These are phyloP conservation scores for Saccharomycopsis sp. DNA, from an alignment of 805 yeast species.

Conservation along the genomic window DNA sequence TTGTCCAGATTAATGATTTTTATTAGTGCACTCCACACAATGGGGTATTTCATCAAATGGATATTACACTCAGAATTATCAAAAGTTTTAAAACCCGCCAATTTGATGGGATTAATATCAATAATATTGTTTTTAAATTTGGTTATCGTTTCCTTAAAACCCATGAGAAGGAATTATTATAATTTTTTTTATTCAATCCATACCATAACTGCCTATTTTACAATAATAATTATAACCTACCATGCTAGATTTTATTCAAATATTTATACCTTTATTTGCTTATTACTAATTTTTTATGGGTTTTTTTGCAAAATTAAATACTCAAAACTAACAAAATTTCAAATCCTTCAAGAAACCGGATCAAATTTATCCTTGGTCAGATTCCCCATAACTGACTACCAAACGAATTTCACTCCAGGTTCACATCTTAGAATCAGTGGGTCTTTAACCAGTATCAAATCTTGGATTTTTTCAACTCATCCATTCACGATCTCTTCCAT, in stretches of 20 bases:
- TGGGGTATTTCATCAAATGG: slow-evolving; percentile 46
- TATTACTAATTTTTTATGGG: slow-evolving; percentile 28
- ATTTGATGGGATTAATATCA: slow-evolving; percentile 43
- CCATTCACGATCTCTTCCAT: slow-evolving; percentile 53
- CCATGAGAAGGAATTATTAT: slow-evolving; percentile 41
- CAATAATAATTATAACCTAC: slow-evolving; percentile 35
- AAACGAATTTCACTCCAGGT: slow-evolving; percentile 33
- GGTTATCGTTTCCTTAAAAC: slow-evolving; percentile 35
- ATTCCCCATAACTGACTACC: slow-evolving; percentile 1
- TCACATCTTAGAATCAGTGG: slow-evolving; percentile 46
- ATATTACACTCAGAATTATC: slow-evolving; percentile 22
- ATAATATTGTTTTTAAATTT: slow-evolving; percentile 29
- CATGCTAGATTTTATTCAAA: slow-evolving; percentile 69
- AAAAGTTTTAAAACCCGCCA: slow-evolving; percentile 29
- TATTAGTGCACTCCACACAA: slow-evolving; percentile 37
- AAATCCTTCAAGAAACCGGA: not conserved
- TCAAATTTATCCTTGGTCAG: slow-evolving; percentile 5
- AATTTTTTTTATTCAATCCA: slow-evolving; percentile 47
- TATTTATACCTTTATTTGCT: slow-evolving; percentile 24
- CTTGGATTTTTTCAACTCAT: slow-evolving; percentile 49
- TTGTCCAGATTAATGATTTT: slow-evolving; percentile 45
- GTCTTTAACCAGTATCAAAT: slow-evolving; percentile 28
- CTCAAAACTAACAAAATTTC: not conserved
- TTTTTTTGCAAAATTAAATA: slow-evolving; percentile 23
- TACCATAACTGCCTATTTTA: slow-evolving; percentile 36